These are phyloP conservation scores for Russula dissimulans DNA, from an alignment of 768 basidiomycete species.

Conservation along the genomic window DNA sequence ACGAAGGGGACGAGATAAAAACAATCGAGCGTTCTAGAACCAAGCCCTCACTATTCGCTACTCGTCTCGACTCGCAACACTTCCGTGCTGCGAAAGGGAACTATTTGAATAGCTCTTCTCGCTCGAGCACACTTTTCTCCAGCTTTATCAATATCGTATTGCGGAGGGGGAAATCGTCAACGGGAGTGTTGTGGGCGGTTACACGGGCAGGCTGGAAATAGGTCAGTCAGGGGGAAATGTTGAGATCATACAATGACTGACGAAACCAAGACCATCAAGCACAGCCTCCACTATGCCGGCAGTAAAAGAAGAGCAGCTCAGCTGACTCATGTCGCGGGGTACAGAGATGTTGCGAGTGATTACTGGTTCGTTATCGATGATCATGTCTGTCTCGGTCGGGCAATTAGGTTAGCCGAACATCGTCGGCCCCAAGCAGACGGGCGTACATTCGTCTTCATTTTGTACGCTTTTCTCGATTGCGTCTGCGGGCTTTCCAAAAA, in stretches of 20 bases:
- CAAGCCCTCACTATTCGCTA: background rate
- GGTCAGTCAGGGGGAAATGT: background rate
- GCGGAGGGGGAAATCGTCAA: constrained; percentile 65
- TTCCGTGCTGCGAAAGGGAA: background rate
- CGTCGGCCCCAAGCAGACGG: background rate
- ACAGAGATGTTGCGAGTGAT: constrained; percentile 89
- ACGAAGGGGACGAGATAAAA: background rate
- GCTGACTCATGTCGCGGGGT: constrained; percentile 85
- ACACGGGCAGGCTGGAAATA: constrained; percentile 79
- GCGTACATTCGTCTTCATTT: constrained; percentile 89
- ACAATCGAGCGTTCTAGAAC: constrained; percentile 2
- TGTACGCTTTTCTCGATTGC: constrained; percentile 94
- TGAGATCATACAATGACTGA: constrained; percentile 35
- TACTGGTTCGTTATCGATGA: constrained; percentile 92
- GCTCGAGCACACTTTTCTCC: constrained; percentile 84
- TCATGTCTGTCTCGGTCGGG: constrained; percentile 63
- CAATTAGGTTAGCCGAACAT: constrained; percentile 9
- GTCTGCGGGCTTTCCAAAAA: constrained; percentile 90
- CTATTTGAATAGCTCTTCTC: constrained; percentile 86
- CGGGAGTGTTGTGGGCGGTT: constrained; percentile 90
- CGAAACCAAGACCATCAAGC: constrained; percentile 87
- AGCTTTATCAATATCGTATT: constrained; percentile 98
- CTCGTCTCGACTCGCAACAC: background rate
- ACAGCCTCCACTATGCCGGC: constrained; percentile 98
- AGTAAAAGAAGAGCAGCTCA: constrained; percentile 95